phyloP scores from a whole-genome alignment of 176 grass and related monocot genomes.

The Oryza australiensis region DNA sequence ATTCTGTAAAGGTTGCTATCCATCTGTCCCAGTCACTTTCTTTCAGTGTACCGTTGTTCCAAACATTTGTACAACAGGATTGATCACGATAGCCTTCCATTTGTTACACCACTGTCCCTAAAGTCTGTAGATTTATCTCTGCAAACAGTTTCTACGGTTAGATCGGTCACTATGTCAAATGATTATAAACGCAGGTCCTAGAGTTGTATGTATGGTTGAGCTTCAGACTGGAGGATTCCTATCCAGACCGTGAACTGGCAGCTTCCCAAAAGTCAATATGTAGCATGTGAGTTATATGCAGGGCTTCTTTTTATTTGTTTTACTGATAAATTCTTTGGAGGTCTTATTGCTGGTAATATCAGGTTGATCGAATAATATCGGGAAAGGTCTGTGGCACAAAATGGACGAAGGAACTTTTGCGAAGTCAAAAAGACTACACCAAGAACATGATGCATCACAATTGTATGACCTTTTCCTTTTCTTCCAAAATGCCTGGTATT shows the following conservation, averaged over 20 bases:
- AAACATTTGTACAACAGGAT: neutral
- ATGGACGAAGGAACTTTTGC: constrained; percentile 38
- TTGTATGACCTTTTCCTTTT: constrained; percentile 38
- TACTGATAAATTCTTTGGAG: constrained; percentile 13
- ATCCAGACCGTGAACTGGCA: constrained; percentile 86
- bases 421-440: constrained; percentile 42
- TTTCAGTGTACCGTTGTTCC: neutral
- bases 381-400: constrained; percentile 62
- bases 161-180: constrained; percentile 8
- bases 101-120: neutral
- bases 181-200: constrained; percentile 59
- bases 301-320: constrained; percentile 17
- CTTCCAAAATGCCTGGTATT: constrained; percentile 1
- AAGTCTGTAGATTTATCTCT: neutral
- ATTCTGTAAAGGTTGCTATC: neutral
- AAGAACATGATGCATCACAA: constrained; percentile 50
- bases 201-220: constrained; percentile 99
- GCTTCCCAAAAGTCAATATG: constrained; percentile 88
- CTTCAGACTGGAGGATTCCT: constrained; percentile 86
- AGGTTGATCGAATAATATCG: constrained; percentile 94
- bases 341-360: constrained; percentile 33
- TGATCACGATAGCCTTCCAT: neutral
- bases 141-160: neutral
- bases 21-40: neutral
- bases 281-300: constrained; percentile 68